Evolutionary conservation across 2,329 filamentous ascomycete genomes (phyloP), one percentile per base, ranked within the genome.

Genomic region (Pseudogymnoascus pannorum): DNA sequence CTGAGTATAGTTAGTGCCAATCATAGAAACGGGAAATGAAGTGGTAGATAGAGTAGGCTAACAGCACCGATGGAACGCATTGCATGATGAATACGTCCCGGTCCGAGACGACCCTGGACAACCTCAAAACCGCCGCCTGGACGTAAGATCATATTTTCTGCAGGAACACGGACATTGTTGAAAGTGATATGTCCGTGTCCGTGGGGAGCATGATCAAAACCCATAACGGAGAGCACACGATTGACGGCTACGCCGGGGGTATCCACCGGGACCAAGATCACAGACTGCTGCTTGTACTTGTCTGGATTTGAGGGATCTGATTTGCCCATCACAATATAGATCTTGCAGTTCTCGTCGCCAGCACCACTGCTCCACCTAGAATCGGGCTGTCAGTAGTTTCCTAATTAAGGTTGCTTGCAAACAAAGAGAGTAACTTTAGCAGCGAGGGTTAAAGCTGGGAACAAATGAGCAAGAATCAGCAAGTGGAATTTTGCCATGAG

Each of bases 281-380:
- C 91, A 20, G 91, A 96, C 75, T 97, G 92, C 72, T 96, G 92
- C 70, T 83, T 83, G 82, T 97, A 95, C n/a, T 85, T 78, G 73
- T 91, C 85, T 64, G 80, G 75, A 79, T 94, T 87, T 67, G 78
- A 77, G 44, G 88, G 79, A 70, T 93, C 88, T 3, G 84, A 87
- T 80, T 96, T 95, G 77, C 91, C 93, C 88, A 97, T 95, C 69
- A 96, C 91, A 63, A 97, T 86, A 78, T 95, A 96, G 73, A 97
- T 80, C 74, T 87, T 83, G 81, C 94, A 97, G n/a, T n/a, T n/a
- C n/a, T 67, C 92, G 85, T 97, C 92, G 59, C 93, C 93, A 7
- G 91, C 91, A 66, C 92, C 92, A 63, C 89, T 94, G 22, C 90
- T 95, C 93, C 93, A 97, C n/a, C n/a, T n/a, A n/a, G n/a, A n/a